Conservation (phyloP, 75 land plant genomes). For the Larix kaempferi region DNA sequence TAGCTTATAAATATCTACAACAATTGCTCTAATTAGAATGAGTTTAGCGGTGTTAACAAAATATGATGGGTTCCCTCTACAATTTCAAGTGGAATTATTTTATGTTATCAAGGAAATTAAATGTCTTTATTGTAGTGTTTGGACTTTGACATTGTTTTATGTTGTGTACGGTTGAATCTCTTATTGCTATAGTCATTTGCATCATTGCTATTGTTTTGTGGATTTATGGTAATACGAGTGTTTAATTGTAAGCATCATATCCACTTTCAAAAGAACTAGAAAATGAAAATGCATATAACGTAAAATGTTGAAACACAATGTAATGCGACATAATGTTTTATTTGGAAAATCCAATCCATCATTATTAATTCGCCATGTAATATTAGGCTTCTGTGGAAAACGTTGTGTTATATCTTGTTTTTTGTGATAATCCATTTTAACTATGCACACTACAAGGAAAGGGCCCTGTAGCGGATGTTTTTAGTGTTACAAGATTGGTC, state of each 20-base stretch:
- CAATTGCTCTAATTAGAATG: neutral
- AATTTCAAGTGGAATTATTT: neutral
- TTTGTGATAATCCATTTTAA: too few species aligned
- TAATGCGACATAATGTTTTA: neutral
- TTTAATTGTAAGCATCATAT: neutral
- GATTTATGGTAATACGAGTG: neutral
- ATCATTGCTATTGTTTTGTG: slow-evolving; percentile 4
- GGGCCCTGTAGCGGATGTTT: too few species aligned
- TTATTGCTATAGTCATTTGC: neutral
- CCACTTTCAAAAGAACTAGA: neutral
- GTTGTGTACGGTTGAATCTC: neutral
- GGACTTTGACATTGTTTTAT: too few species aligned
- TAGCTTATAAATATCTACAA: neutral
- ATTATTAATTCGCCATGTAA: neutral
- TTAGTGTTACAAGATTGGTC: too few species aligned
- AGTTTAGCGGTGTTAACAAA: neutral
- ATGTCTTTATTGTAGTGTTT: neutral
- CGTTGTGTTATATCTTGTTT: slow-evolving; percentile 1
- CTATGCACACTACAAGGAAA: too few species aligned
- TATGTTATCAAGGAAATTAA: neutral
- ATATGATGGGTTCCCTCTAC: neutral
- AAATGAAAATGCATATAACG: neutral
- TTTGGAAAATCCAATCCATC: neutral
- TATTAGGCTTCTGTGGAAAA: too few species aligned
- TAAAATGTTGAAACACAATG: neutral